These are phyloP conservation scores for Mycena galericulata DNA, from an alignment of 768 basidiomycete species.

Conservation along the genomic window DNA sequence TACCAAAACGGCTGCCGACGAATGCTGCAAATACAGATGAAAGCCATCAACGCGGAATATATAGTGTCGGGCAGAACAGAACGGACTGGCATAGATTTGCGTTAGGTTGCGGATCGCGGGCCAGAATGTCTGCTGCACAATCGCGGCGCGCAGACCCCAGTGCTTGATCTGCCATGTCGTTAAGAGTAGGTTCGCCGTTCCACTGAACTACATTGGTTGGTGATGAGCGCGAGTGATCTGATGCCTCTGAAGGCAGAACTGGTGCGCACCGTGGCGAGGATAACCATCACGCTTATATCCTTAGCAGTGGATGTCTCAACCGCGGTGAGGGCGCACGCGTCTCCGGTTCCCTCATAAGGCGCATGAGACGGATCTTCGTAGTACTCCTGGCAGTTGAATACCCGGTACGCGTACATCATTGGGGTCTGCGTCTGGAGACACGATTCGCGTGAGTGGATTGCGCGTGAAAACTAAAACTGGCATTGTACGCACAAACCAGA, in stretches of 20 bases:
- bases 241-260: background rate
- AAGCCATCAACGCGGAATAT: background rate
- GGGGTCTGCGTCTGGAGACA: constrained; percentile 21
- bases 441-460: no score
- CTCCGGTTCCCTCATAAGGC: no score
- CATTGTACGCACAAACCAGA: constrained; percentile 28
- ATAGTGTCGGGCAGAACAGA: no score
- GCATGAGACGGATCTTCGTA: no score
- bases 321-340: constrained; percentile 29
- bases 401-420: no score
- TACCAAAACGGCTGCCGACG: constrained; percentile 25
- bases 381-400: no score
- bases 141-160: constrained; percentile 29
- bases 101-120: constrained; percentile 30
- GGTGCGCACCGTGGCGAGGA: constrained; percentile 18
- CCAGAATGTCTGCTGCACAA: constrained; percentile 34
- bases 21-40: background rate
- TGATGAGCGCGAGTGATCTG: background rate
- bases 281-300: constrained; percentile 28
- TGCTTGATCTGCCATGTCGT: constrained; percentile 33
- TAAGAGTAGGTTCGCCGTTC: no score
- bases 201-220: constrained; percentile 17
- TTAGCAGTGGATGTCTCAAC: constrained; percentile 25
- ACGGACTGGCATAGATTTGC: constrained; percentile 34
- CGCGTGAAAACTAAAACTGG: background rate